phyloP scores from a whole-genome alignment of 2,329 filamentous ascomycete species.

The Beauveria scarabaeidicola region DNA sequence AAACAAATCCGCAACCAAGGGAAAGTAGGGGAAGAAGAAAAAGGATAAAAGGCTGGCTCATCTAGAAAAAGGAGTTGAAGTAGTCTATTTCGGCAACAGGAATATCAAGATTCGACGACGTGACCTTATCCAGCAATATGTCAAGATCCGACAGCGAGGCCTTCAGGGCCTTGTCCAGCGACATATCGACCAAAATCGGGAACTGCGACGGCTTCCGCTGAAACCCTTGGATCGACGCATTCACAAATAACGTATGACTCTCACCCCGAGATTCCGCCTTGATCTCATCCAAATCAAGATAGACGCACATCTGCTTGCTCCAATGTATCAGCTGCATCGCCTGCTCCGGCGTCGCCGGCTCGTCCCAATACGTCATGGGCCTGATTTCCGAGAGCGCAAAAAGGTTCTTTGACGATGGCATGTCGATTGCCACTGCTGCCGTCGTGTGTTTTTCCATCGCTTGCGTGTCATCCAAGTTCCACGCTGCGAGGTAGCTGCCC shows the following conservation, averaged over 20 bases:
- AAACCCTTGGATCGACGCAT: slow-evolving; percentile 45
- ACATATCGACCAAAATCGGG: slow-evolving; percentile 45
- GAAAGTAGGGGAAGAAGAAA: too few relatives aligned
- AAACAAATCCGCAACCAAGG: too few relatives aligned
- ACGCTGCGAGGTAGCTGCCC: slow-evolving; percentile 46
- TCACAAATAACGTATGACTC: slow-evolving; percentile 46
- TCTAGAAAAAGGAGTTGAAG: too few relatives aligned
- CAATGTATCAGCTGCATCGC: slow-evolving; percentile 15
- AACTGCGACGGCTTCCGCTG: slow-evolving; percentile 34
- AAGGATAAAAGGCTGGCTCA: too few relatives aligned
- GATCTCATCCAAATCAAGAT: slow-evolving; percentile 28
- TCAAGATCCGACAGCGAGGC: too few relatives aligned
- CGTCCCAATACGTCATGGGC: slow-evolving; percentile 14
- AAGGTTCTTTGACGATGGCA: slow-evolving; percentile 27
- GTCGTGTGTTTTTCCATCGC: too few relatives aligned
- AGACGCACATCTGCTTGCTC: slow-evolving; percentile 22
- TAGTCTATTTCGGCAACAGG: too few relatives aligned
- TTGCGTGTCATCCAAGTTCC: too few relatives aligned
- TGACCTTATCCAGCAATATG: too few relatives aligned
- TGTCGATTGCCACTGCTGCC: slow-evolving; percentile 27
- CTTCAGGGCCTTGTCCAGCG: slow-evolving; percentile 23
- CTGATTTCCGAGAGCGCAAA: slow-evolving; percentile 24
- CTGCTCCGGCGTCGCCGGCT: slow-evolving; percentile 11
- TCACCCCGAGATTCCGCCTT: too few relatives aligned
- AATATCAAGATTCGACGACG: neutral